Evolutionary conservation across 2,329 filamentous ascomycete species (phyloP).

Genomic region (Bipolaris zeicola): DNA sequence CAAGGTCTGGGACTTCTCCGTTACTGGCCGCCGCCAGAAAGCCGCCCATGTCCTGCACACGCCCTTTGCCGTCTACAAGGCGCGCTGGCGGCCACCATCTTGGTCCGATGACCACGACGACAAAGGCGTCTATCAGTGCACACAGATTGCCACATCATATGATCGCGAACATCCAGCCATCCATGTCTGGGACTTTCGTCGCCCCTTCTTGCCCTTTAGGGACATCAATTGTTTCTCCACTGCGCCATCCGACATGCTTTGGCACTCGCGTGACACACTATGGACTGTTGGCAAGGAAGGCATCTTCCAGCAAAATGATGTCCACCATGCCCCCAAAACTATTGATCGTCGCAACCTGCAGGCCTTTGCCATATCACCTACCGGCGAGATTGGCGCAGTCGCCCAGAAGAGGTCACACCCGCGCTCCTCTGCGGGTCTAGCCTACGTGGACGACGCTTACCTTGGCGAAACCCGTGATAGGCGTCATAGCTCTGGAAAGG

Average conservation of each 20-base stretch:
- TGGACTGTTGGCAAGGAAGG: constrained; percentile 69
- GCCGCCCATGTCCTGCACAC: constrained; percentile 63
- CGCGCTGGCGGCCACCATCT: constrained; percentile 66
- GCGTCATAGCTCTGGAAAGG: constrained; percentile 54
- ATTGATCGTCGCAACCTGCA: constrained; percentile 63
- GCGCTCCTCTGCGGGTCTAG: constrained; percentile 49
- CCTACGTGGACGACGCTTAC: constrained; percentile 46
- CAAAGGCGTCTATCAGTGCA: constrained; percentile 63
- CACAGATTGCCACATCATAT: constrained; percentile 67
- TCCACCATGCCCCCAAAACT: constrained; percentile 64
- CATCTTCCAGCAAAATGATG: constrained; percentile 66
- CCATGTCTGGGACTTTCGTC: constrained; percentile 69
- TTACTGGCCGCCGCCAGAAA: constrained; percentile 63
- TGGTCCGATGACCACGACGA: constrained; percentile 59
- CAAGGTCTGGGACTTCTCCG: constrained; percentile 68
- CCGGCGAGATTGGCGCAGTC: constrained; percentile 62
- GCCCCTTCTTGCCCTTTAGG: constrained; percentile 65
- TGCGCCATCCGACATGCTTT: constrained; percentile 65
- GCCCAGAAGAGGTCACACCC: constrained; percentile 57
- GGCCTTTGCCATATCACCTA: constrained; percentile 62
- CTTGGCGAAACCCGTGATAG: constrained; percentile 52
- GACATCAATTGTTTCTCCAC: constrained; percentile 63
- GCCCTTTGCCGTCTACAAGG: constrained; percentile 66
- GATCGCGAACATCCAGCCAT: constrained; percentile 65
- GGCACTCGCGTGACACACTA: constrained; percentile 67